Evolutionary conservation across 208 protist species (phyloP).

Genomic region (Acanthamoeba divionensis): DNA sequence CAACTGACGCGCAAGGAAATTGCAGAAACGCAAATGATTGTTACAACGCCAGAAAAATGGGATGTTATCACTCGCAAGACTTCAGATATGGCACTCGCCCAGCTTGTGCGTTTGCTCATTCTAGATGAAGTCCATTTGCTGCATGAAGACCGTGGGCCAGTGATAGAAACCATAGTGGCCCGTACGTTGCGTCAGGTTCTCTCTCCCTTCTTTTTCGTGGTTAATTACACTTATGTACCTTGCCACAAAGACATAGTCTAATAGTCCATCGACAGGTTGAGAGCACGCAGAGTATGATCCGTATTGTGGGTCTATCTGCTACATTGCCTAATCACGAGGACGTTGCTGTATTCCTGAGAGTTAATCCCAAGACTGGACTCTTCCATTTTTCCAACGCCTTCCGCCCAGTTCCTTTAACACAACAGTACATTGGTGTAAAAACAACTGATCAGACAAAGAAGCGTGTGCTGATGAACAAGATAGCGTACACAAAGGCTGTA

Average conservation of each 20-base stretch:
- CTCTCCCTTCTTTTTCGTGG: not conserved
- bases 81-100: conserved; percentile 91
- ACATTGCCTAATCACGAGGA: conserved; percentile 99
- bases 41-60: conserved; percentile 99
- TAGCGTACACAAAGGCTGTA: conserved; percentile 76
- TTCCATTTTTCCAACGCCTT: conserved; percentile 95
- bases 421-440: conserved; percentile 94
- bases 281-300: conserved; percentile 83
- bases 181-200: conserved; percentile 91
- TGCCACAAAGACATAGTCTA: not conserved
- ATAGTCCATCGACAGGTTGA: conserved; percentile 82
- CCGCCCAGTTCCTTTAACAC: conserved; percentile 94
- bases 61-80: conserved; percentile 98
- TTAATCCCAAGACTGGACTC: conserved; percentile 89
- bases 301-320: conserved; percentile 96
- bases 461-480: conserved; percentile 75
- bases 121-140: conserved; percentile 98
- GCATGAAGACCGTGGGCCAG: conserved; percentile 97
- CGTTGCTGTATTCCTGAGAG: conserved; percentile 94
- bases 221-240: not conserved
- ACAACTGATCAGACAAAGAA: conserved; percentile 60
- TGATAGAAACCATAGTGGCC: conserved; percentile 97
- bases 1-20: conserved; percentile 96
- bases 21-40: conserved; percentile 95
- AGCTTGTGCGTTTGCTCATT: conserved; percentile 92